These are phyloP conservation scores for Exserohilum turcica DNA, from an alignment of 2,329 filamentous ascomycete species.

Conservation along the genomic window DNA sequence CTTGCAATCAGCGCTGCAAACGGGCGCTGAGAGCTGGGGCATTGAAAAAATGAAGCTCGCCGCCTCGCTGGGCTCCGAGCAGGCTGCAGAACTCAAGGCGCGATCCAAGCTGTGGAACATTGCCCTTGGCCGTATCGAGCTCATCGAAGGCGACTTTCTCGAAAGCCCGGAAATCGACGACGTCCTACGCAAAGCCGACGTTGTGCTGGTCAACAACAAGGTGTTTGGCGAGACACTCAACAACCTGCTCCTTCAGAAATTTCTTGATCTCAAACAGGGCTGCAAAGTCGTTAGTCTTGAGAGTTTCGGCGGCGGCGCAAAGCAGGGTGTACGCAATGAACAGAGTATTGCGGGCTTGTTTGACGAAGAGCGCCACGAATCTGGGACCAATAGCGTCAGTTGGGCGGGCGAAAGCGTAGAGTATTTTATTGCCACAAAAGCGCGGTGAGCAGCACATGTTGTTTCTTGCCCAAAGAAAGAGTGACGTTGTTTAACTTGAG, in stretches of 20 bases:
- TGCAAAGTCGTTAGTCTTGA: slow-evolving; percentile 90
- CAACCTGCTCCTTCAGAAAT: slow-evolving; percentile 81
- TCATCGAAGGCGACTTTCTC: slow-evolving; percentile 85
- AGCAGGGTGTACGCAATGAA: slow-evolving; percentile 73
- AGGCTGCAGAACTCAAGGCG: slow-evolving; percentile 81
- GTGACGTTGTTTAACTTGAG: neutral
- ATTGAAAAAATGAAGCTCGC: slow-evolving; percentile 96
- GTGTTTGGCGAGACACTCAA: slow-evolving; percentile 90
- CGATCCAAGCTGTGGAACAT: slow-evolving; percentile 90
- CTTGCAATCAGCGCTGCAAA: slow-evolving; percentile 88
- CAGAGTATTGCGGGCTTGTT: slow-evolving; percentile 83
- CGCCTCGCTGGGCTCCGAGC: slow-evolving; percentile 77
- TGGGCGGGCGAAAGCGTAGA: slow-evolving; percentile 85
- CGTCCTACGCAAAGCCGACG: slow-evolving; percentile 82
- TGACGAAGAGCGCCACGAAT: slow-evolving; percentile 73
- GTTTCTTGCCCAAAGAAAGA: neutral
- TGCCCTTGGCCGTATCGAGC: slow-evolving; percentile 74
- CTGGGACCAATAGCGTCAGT: slow-evolving; percentile 75
- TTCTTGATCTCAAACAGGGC: slow-evolving; percentile 89
- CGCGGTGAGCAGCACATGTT: slow-evolving; percentile 43
- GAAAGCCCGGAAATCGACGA: slow-evolving; percentile 71
- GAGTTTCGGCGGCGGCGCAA: slow-evolving; percentile 74
- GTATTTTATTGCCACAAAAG: slow-evolving; percentile 77
- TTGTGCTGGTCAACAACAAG: slow-evolving; percentile 98
- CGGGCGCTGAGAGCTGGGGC: slow-evolving; percentile 93